Conservation (phyloP, 2,329 filamentous ascomycete species). For the Esteya vermicola region DNA sequence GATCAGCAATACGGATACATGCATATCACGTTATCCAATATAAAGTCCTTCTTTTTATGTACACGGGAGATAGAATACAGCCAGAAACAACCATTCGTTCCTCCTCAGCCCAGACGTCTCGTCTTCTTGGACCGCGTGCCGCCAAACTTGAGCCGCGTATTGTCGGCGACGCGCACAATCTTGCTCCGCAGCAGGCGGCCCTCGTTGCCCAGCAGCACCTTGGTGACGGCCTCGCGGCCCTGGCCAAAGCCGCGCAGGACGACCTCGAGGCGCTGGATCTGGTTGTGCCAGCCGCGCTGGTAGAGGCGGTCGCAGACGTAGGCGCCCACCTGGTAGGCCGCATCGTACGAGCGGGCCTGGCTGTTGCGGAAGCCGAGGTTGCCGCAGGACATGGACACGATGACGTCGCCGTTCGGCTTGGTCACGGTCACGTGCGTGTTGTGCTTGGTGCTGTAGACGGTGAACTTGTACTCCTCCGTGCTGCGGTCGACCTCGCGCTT, state of each 20-base stretch:
- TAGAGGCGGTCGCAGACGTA: slow-evolving; percentile 75
- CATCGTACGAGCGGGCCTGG: slow-evolving; percentile 71
- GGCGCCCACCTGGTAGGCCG: slow-evolving; percentile 76
- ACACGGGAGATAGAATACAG: neutral
- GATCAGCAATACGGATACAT: too few relatives aligned
- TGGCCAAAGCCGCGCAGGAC: slow-evolving; percentile 72
- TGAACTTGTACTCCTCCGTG: slow-evolving; percentile 58
- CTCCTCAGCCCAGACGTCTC: slow-evolving; percentile 55
- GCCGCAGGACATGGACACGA: slow-evolving; percentile 69
- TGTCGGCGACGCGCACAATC: slow-evolving; percentile 70
- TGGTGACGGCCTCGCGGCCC: slow-evolving; percentile 78
- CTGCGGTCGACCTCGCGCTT: slow-evolving; percentile 17
- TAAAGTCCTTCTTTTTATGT: neutral
- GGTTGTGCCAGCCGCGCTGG: slow-evolving; percentile 61
- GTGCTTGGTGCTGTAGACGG: slow-evolving; percentile 79
- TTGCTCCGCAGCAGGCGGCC: slow-evolving; percentile 60
- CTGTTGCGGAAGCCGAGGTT: slow-evolving; percentile 86
- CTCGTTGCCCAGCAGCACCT: slow-evolving; percentile 77
- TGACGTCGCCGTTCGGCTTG: slow-evolving; percentile 61
- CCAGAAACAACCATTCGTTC: neutral
- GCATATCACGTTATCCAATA: neutral
- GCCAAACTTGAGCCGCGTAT: slow-evolving; percentile 88
- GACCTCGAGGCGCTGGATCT: slow-evolving; percentile 67
- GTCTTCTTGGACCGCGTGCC: slow-evolving; percentile 75
- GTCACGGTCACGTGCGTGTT: slow-evolving; percentile 91